Evolutionary conservation across 2,329 filamentous ascomycete species (phyloP).

Genomic region (Alternaria viburni): DNA sequence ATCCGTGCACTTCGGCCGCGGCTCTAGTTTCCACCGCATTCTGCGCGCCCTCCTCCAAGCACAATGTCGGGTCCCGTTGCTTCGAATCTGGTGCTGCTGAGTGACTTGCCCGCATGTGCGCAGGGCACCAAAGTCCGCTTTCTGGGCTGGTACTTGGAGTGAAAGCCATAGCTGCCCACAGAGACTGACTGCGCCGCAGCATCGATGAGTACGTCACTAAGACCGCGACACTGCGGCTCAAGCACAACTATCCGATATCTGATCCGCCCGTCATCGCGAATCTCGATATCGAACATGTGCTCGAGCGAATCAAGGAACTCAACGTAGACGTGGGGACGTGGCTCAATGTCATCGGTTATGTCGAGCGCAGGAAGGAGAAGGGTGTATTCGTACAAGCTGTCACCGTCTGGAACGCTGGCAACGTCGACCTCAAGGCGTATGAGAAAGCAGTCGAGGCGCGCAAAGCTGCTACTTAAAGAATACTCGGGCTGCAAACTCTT

Average conservation of each 20-base stretch:
- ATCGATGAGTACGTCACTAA: conserved; percentile 64
- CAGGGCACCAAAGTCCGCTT: conserved; percentile 85
- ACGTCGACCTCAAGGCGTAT: conserved; percentile 74
- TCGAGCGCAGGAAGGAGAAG: conserved; percentile 47
- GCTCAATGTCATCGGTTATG: conserved; percentile 88
- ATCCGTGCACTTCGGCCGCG: conserved; percentile 19
- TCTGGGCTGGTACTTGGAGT: conserved; percentile 76
- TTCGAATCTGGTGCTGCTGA: conserved; percentile 56
- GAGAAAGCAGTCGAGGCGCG: conserved; percentile 58
- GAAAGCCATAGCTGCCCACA: neutral
- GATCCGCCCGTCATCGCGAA: conserved; percentile 55
- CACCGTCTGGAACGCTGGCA: conserved; percentile 77
- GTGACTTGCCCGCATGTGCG: conserved; percentile 55
- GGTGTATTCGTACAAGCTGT: conserved; percentile 71
- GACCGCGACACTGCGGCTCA: conserved; percentile 69
- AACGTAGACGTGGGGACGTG: conserved; percentile 78
- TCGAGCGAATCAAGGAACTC: conserved; percentile 68
- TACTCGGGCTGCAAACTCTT: neutral
- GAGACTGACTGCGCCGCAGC: conserved; percentile 49
- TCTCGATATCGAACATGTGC: conserved; percentile 75
- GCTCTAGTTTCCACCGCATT: conserved; percentile 18
- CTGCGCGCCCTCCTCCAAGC: neutral
- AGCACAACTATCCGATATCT: conserved; percentile 66
- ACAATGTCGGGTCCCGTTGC: conserved; percentile 61
- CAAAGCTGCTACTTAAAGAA: neutral